Evolutionary conservation across 2,329 filamentous ascomycete species (phyloP).

Genomic region (Gaeumannomyces tritici): DNA sequence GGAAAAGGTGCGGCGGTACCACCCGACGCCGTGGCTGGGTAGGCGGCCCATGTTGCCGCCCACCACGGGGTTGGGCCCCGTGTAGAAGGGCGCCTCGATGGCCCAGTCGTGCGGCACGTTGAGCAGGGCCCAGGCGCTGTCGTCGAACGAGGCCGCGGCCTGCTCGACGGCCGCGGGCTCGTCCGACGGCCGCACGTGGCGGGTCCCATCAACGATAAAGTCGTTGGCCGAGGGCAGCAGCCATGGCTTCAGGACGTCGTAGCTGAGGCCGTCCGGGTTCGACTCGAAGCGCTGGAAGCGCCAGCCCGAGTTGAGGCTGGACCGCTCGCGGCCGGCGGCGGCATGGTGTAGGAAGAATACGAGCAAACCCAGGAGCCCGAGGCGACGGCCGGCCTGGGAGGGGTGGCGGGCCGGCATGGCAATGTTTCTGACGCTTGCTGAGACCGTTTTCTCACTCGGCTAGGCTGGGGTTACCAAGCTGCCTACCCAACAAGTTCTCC

Average conservation of each 20-base stretch:
- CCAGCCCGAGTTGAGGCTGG: conserved; percentile 23
- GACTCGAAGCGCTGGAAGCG: conserved; percentile 22
- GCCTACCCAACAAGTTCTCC: neutral
- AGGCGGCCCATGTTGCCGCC: conserved; percentile 29
- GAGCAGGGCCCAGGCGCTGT: conserved; percentile 29
- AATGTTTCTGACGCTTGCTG: neutral
- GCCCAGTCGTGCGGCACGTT: conserved; percentile 39
- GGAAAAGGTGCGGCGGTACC: conserved; percentile 35
- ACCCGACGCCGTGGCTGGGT: conserved; percentile 39
- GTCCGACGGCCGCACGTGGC: conserved; percentile 5
- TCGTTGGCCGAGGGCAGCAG: conserved; percentile 10
- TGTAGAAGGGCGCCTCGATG: conserved; percentile 33
- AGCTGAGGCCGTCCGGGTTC: conserved; percentile 23
- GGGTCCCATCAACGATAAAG: conserved; percentile 6
- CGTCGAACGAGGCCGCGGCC: conserved; percentile 17
- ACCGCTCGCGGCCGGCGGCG: conserved; percentile 12
- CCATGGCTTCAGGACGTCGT: conserved; percentile 16
- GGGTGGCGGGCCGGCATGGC: neutral
- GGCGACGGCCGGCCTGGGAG: neutral
- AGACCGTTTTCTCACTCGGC: neutral
- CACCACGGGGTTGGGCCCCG: conserved; percentile 20
- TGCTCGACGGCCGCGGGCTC: conserved; percentile 4
- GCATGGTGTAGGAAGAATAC: neutral
- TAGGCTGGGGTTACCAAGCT: neutral
- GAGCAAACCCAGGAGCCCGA: neutral